These are phyloP conservation scores for Myrmaecium sp. DNA, from an alignment of 2,329 filamentous ascomycete genomes.

Conservation along the genomic window DNA sequence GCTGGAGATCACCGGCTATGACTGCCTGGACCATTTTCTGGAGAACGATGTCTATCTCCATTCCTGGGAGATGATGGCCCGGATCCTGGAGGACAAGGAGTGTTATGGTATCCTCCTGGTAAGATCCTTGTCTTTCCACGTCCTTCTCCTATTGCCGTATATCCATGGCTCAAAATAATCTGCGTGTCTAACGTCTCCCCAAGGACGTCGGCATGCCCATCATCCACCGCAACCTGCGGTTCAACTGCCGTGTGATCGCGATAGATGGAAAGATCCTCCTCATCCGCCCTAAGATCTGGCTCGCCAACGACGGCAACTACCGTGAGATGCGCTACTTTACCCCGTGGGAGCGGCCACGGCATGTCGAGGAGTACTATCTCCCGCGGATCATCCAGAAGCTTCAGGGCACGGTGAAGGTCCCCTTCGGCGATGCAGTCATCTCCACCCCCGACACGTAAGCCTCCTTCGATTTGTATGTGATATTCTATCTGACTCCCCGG, in stretches of 20 bases:
- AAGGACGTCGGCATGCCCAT: slow-evolving; percentile 36
- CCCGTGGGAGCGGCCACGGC: slow-evolving; percentile 29
- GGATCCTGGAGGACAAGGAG: slow-evolving; percentile 42
- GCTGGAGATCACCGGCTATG: slow-evolving; percentile 41
- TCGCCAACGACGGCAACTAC: slow-evolving; percentile 52
- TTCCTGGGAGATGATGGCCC: slow-evolving; percentile 39
- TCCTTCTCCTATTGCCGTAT: too few species aligned
- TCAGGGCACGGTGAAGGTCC: slow-evolving; percentile 37
- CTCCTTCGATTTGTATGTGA: too few species aligned
- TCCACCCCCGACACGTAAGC: slow-evolving; percentile 43
- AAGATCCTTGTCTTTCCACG: too few species aligned
- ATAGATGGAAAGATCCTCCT: slow-evolving; percentile 51
- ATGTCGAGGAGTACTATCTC: slow-evolving; percentile 48
- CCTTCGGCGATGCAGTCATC: slow-evolving; percentile 53
- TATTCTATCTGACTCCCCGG: too few species aligned
- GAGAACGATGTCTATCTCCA: slow-evolving; percentile 23
- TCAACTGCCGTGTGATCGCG: slow-evolving; percentile 46
- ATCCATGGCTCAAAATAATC: too few species aligned
- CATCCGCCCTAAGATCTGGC: slow-evolving; percentile 54
- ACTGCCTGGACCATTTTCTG: slow-evolving; percentile 47
- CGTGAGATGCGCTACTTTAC: slow-evolving; percentile 23
- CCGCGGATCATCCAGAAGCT: slow-evolving; percentile 42
- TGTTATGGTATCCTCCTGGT: slow-evolving; percentile 51
- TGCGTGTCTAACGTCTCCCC: too few species aligned
- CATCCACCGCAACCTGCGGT: slow-evolving; percentile 42